Evolutionary conservation across 352 stramenopile genomes (phyloP).

Genomic region (Paralagenidium karlingii): DNA sequence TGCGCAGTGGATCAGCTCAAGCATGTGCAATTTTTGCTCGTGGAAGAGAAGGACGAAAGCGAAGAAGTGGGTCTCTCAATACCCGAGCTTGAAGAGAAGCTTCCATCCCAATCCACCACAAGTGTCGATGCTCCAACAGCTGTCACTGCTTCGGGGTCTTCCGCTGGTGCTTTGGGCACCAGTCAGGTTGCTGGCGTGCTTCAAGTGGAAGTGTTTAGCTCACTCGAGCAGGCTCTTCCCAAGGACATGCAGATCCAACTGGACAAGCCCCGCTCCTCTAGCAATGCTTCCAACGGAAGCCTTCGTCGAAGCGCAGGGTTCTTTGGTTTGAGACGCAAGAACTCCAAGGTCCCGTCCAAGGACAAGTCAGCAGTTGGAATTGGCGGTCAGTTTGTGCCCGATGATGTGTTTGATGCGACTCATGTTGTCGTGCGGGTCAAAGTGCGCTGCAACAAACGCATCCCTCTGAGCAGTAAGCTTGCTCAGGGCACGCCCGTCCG

Average conservation of each 20-base stretch:
- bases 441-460: conserved; percentile 50
- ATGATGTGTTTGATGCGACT: conserved; percentile 57
- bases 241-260: conserved; percentile 15
- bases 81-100: neutral
- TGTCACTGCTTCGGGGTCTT: conserved; percentile 14
- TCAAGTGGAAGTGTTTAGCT: conserved; percentile 72
- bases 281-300: no score
- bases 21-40: conserved; percentile 53
- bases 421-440: conserved; percentile 76
- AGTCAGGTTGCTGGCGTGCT: conserved; percentile 48
- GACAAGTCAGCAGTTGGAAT: conserved; percentile 4
- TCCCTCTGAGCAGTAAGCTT: conserved; percentile 19
- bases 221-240: conserved; percentile 50
- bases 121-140: conserved; percentile 11
- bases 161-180: conserved; percentile 11
- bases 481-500: conserved; percentile 42
- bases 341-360: conserved; percentile 8
- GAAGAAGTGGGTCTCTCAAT: conserved; percentile 10
- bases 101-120: neutral
- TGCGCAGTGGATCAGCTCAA: conserved; percentile 67
- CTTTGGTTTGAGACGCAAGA: no score
- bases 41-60: conserved; percentile 55
- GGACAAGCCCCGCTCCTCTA: neutral
- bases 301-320: no score
- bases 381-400: conserved; percentile 9